phyloP scores from a whole-genome alignment of 2,329 filamentous ascomycete genomes.

The Coleophoma cylindrospora region DNA sequence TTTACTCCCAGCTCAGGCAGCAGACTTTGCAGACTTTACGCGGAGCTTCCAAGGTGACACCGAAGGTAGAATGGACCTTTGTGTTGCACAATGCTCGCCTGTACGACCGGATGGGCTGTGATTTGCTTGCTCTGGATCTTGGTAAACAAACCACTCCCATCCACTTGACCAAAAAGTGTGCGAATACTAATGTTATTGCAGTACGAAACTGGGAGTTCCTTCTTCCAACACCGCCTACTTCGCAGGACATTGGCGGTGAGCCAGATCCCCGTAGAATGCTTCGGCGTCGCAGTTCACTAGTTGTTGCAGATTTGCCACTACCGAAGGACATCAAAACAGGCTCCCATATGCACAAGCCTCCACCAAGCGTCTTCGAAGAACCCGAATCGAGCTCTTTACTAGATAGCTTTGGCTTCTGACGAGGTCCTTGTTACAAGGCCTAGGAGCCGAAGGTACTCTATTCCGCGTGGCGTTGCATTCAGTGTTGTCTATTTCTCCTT shows the following conservation, averaged over 20 bases:
- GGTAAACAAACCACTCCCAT: conserved; percentile 42
- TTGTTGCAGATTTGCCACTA: conserved; percentile 68
- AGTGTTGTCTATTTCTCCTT: not conserved
- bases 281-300: conserved; percentile 67
- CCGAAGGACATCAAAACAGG: conserved; percentile 36
- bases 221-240: conserved; percentile 37
- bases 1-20: conserved; percentile 82
- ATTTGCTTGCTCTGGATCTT: conserved; percentile 80
- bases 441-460: not conserved
- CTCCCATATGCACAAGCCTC: conserved; percentile 44
- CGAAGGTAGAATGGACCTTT: conserved; percentile 81
- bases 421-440: not conserved
- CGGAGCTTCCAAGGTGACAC: conserved; percentile 77
- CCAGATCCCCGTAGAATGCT: conserved; percentile 51
- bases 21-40: conserved; percentile 78
- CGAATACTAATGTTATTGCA: conserved; percentile 22
- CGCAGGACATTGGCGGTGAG: conserved; percentile 31
- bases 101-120: conserved; percentile 90
- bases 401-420: conserved; percentile 87
- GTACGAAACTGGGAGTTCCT: conserved; percentile 82
- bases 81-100: conserved; percentile 79
- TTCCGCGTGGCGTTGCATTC: not conserved
- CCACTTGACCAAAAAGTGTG: not conserved
- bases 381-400: conserved; percentile 85
- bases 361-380: conserved; percentile 81